Evolutionary conservation across 129 eudicot species (phyloP), one percentile per base, ranked within the genome.

Genomic region (Cynara cardunculus): DNA sequence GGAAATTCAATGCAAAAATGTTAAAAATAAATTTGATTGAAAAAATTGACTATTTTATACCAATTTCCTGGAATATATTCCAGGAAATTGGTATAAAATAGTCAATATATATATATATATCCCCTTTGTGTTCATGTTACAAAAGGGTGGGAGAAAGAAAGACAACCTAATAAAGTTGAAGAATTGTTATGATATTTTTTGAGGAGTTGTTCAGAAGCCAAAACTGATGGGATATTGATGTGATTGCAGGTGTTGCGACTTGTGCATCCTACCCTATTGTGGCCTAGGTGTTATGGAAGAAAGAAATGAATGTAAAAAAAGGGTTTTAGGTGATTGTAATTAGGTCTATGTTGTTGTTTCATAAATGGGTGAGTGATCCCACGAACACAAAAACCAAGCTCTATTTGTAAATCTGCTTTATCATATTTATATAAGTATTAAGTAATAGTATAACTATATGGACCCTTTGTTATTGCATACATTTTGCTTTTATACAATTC

Each of bases 201-300:
- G 35, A 31, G 9, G 35, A 31, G 9, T 76, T 24, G 7, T 22
- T 74, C 32, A 7, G 26, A 73, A 37, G 16, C 25, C 65, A 46
- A 68, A 75, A 37, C 21, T 28, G 25, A 77, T 66, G 77, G 25
- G 13, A 1, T 5, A 41, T 64, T 46, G 21, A 49, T 76, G 71
- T 66, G 77, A 28, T 61, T 87, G 88, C 89, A 94, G 98, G 98
- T 82, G 88, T 96, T 70, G 94, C 99, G 25, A 96, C 99, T 73
- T 96, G 99, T 83, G 99, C 99, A 78, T 96, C 99, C 5, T 96
- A 92, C 88, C 99, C 99, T 2, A 56, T 88, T 35, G 91, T 96
- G 69, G 98, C 93, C 11, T 94, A 75, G 85, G 56, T 30, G 73
- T 49, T 73, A 19, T 28, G 32, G 78, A 9, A 76, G 71, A 18